phyloP scores from a whole-genome alignment of 257 asterid genomes.

The Parsonsia alboflavescens region DNA sequence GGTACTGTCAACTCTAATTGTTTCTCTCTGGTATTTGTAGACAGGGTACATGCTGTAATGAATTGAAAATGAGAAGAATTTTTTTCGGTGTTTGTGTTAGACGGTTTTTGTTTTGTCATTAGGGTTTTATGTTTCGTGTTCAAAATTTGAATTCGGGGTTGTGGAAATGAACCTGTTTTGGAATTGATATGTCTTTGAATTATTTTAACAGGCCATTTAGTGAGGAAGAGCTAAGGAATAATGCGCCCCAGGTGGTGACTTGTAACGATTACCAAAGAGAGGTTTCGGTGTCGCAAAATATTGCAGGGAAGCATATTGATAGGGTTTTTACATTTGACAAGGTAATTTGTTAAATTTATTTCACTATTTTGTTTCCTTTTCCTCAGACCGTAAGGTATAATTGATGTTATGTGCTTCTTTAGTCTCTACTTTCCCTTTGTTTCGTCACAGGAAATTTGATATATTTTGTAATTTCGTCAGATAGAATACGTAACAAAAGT shows the following conservation, averaged over 20 bases:
- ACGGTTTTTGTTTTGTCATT: conserved; percentile 10
- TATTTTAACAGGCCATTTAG: conserved; percentile 66
- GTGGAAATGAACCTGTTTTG: background rate
- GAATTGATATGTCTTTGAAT: background rate
- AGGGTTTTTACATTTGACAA: conserved; percentile 81
- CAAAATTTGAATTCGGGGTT: background rate
- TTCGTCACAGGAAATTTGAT: background rate
- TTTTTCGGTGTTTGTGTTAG: background rate
- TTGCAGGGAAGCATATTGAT: conserved; percentile 87
- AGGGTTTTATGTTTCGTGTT: background rate
- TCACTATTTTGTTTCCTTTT: background rate
- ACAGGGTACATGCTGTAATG: background rate
- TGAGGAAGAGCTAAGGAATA: conserved; percentile 72
- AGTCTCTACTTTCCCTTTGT: background rate
- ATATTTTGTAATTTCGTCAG: background rate
- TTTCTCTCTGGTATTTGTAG: background rate
- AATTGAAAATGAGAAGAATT: background rate
- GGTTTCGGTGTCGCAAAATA: conserved; percentile 73
- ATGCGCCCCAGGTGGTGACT: conserved; percentile 86
- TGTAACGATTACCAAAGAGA: conserved; percentile 79
- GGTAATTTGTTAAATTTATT: conserved; percentile 31
- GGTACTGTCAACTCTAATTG: conserved; percentile 32
- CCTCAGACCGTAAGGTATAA: background rate
- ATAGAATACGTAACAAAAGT: background rate
- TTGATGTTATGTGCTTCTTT: background rate